phyloP scores from a whole-genome alignment of 257 asterid species.

The Petunia secreta region DNA sequence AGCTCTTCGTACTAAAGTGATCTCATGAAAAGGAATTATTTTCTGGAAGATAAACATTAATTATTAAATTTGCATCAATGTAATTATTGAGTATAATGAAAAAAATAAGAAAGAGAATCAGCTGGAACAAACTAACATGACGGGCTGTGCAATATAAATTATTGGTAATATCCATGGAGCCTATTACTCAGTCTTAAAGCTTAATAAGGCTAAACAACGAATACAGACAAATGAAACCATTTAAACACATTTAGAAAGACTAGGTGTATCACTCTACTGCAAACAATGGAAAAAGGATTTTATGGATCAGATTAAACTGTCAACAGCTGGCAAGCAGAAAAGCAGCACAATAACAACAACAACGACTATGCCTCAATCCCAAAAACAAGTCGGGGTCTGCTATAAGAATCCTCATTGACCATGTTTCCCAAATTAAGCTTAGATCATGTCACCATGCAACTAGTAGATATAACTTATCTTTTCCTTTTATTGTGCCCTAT shows the following conservation, averaged over 20 bases:
- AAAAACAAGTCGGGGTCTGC: too few species aligned
- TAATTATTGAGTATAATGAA: slow-evolving; percentile 23
- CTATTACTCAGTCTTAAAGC: slow-evolving; percentile 20
- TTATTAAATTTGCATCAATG: slow-evolving; percentile 21
- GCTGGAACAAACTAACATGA: background rate
- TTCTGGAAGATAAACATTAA: slow-evolving; percentile 48
- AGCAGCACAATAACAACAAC: background rate
- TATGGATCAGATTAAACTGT: background rate
- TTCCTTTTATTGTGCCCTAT: too few species aligned
- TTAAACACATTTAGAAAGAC: slow-evolving; percentile 1
- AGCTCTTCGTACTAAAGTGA: slow-evolving; percentile 85
- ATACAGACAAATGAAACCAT: background rate
- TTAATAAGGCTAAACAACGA: background rate
- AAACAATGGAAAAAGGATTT: background rate
- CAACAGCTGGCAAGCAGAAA: background rate
- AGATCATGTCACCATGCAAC: too few species aligned
- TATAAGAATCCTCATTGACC: too few species aligned
- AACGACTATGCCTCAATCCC: too few species aligned
- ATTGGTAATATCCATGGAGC: background rate
- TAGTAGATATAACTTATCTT: too few species aligned
- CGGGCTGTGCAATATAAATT: background rate
- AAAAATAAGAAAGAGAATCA: background rate
- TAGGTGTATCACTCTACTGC: background rate
- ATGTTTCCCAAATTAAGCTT: too few species aligned
- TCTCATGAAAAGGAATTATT: slow-evolving; percentile 74